Conservation (phyloP, 768 basidiomycete species). For the Kwoniella newhampshirensis region DNA sequence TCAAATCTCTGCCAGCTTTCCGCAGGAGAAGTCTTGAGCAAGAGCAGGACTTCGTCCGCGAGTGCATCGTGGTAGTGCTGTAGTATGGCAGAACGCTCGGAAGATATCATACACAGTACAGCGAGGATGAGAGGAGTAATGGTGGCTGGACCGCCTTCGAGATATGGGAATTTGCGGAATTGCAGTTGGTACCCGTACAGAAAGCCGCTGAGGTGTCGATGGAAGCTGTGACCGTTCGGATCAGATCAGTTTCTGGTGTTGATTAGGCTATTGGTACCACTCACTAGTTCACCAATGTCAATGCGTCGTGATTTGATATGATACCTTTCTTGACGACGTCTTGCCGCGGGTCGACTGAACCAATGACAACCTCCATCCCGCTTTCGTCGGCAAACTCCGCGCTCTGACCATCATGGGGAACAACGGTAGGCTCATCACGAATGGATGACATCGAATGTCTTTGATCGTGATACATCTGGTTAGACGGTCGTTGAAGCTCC, state of each 20-base stretch:
- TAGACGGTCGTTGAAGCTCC: neutral
- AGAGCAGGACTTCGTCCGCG: constrained; percentile 18
- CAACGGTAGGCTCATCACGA: neutral
- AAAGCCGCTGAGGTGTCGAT: constrained; percentile 18
- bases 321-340: constrained; percentile 34
- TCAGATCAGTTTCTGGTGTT: neutral
- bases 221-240: constrained; percentile 20
- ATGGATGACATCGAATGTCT: neutral
- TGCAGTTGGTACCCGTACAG: constrained; percentile 35
- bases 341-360: constrained; percentile 27
- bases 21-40: constrained; percentile 31
- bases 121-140: constrained; percentile 42
- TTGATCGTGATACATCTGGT: too few relatives aligned
- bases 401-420: neutral
- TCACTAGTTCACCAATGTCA: constrained; percentile 30
- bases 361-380: constrained; percentile 16
- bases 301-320: constrained; percentile 20
- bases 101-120: constrained; percentile 34
- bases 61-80: constrained; percentile 17
- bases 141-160: constrained; percentile 22
- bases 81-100: constrained; percentile 23
- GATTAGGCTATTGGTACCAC: neutral
- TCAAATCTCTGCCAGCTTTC: constrained; percentile 27
- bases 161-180: constrained; percentile 36
- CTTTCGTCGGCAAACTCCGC: neutral